phyloP scores from a whole-genome alignment of 192 early-diverging fungal species.

The Podila minutissima region DNA sequence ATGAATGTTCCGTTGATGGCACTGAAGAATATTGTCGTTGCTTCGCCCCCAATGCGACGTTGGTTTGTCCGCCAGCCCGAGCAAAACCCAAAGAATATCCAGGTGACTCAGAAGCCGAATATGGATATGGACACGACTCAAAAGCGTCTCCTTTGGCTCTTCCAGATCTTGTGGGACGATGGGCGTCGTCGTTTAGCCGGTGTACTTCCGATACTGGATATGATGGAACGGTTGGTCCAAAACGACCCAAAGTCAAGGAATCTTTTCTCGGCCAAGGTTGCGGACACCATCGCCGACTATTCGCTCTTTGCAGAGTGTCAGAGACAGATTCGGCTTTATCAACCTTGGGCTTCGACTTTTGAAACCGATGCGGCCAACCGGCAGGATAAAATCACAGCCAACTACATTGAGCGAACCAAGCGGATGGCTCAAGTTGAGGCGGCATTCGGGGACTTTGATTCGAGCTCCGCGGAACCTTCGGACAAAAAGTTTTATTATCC shows the following conservation, averaged over 20 bases:
- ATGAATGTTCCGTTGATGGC: constrained; percentile 10
- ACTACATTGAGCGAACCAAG: constrained; percentile 15
- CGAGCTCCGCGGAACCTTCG: constrained; percentile 20
- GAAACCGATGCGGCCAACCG: constrained; percentile 4
- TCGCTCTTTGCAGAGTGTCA: constrained; percentile 31
- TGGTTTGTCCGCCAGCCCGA: constrained; percentile 31
- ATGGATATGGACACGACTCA: constrained; percentile 15
- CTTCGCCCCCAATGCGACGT: constrained; percentile 30
- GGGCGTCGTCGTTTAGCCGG: constrained; percentile 10
- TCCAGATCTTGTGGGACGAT: constrained; percentile 28
- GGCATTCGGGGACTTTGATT: constrained; percentile 1
- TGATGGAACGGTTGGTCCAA: constrained; percentile 28
- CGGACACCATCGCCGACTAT: constrained; percentile 15
- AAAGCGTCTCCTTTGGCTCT: constrained; percentile 28
- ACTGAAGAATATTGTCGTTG: constrained; percentile 15
- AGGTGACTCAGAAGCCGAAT: constrained; percentile 5
- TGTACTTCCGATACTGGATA: constrained; percentile 15
- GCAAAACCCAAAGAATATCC: constrained; percentile 3
- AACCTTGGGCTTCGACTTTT: constrained; percentile 38
- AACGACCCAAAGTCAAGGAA: constrained; percentile 25
- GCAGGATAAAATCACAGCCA: not conserved
- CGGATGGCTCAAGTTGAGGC: constrained; percentile 13
- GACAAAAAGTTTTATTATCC: constrained; percentile 30
- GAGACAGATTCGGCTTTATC: constrained; percentile 24
- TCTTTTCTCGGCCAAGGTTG: constrained; percentile 21